These are phyloP conservation scores for Omphalea diandra DNA, from an alignment of 441 rosid genomes.

Conservation along the genomic window DNA sequence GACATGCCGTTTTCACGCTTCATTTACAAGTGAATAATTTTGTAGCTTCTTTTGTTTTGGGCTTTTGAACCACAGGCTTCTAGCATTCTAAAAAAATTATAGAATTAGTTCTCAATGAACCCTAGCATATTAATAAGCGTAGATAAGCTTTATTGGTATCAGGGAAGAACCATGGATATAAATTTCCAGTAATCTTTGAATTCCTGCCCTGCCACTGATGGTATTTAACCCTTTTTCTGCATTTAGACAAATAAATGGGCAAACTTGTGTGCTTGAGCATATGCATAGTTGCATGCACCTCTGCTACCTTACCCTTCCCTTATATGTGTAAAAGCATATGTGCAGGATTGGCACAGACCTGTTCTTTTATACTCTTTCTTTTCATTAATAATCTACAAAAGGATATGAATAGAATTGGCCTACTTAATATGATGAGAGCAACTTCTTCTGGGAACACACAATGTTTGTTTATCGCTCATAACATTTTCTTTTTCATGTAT, in stretches of 20 bases:
- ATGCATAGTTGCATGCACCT: background rate
- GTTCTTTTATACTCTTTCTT: background rate
- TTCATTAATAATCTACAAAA: background rate
- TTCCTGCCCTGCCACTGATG: background rate
- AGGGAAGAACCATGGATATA: background rate
- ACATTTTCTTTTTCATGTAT: background rate
- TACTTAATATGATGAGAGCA: background rate
- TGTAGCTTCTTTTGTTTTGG: too few relatives aligned
- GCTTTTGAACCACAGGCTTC: too few relatives aligned
- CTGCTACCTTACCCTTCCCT: background rate
- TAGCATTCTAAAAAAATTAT: too few relatives aligned
- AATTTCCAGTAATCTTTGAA: background rate
- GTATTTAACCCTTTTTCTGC: background rate
- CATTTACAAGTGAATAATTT: too few relatives aligned
- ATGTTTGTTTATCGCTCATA: background rate
- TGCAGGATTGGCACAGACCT: background rate
- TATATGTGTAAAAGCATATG: too few relatives aligned
- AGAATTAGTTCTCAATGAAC: background rate
- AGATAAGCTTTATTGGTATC: background rate
- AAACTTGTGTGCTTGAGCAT: background rate
- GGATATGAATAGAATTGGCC: background rate
- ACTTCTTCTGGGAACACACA: background rate
- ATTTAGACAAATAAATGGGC: too few relatives aligned
- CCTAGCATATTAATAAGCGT: background rate
- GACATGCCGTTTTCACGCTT: too few relatives aligned